These are phyloP conservation scores for Chaetomium cochliodes DNA, from an alignment of 495 filamentous ascomycete genomes.

Conservation along the genomic window DNA sequence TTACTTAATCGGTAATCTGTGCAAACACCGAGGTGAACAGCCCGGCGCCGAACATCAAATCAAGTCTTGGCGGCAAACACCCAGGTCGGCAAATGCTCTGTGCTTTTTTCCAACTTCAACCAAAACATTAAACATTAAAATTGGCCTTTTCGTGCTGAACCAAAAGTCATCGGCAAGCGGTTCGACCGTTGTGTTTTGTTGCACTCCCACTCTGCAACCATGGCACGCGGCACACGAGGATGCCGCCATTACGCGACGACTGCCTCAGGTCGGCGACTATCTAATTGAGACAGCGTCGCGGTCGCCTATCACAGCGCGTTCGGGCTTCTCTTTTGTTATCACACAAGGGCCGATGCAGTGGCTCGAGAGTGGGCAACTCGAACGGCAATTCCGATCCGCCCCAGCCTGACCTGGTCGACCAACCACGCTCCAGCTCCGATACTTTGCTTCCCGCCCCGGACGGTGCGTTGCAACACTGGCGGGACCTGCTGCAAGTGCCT, in stretches of 20 bases:
- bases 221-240: slow-evolving; percentile 4
- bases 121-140: not conserved
- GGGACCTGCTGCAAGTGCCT: not conserved
- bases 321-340: not conserved
- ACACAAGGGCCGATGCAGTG: not conserved
- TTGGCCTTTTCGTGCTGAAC: not conserved
- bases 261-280: not conserved
- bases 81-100: not conserved
- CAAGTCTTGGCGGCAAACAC: not conserved
- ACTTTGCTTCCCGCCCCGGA: not conserved
- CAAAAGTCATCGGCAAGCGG: not conserved
- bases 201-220: not conserved
- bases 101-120: not conserved
- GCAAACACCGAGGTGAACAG: slow-evolving; percentile 2
- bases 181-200: not conserved
- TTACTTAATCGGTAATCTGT: too few relatives aligned
- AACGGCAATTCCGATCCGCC: slow-evolving; percentile 23
- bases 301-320: slow-evolving; percentile 1
- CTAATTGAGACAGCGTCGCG: slow-evolving; percentile 9
- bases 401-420: not conserved
- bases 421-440: not conserved
- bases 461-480: slow-evolving; percentile 8
- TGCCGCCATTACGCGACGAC: not conserved
- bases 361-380: not conserved
- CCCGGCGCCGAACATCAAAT: not conserved